A percentile compares a stretch with the other conserved stretches of the same genome.
phyloP scores from a whole-genome alignment of 768 basidiomycete species.

The Pisolithus sp. region DNA sequence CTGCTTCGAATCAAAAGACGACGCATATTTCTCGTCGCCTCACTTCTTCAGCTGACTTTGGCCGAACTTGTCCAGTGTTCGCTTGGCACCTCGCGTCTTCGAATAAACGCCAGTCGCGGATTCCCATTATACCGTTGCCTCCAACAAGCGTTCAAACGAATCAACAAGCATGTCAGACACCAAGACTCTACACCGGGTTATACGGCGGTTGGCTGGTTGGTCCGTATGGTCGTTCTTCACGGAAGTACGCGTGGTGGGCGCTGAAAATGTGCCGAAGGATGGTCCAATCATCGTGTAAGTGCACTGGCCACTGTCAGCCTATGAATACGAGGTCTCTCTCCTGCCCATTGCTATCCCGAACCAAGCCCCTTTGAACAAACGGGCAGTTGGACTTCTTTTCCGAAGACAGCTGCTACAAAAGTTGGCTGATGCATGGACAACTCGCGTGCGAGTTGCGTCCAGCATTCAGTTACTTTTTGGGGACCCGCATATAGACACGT shows the following conservation, averaged over 20 bases:
- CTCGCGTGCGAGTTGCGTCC: too few species aligned
- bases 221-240: constrained; percentile 85
- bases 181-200: constrained; percentile 55
- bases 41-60: too few species aligned
- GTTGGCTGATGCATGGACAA: too few species aligned
- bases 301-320: neutral
- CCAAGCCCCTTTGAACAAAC: neutral
- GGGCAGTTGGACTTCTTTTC: neutral
- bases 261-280: constrained; percentile 78
- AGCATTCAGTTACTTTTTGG: too few species aligned
- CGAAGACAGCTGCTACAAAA: too few species aligned
- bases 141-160: neutral
- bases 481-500: too few species aligned
- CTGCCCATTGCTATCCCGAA: neutral
- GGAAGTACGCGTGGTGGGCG: constrained; percentile 79
- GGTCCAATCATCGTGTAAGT: constrained; percentile 93
- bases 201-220: constrained; percentile 65
- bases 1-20: too few species aligned
- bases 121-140: too few species aligned
- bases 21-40: too few species aligned
- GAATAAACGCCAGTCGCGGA: too few species aligned
- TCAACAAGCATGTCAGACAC: constrained; percentile 24
- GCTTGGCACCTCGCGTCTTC: too few species aligned
- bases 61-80: too few species aligned
- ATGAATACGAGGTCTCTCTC: neutral